Percentiles rank a stretch among this genome's conserved stretches.
Conservation (phyloP, 352 stramenopile genomes). For the Globisporangium middletonii region DNA sequence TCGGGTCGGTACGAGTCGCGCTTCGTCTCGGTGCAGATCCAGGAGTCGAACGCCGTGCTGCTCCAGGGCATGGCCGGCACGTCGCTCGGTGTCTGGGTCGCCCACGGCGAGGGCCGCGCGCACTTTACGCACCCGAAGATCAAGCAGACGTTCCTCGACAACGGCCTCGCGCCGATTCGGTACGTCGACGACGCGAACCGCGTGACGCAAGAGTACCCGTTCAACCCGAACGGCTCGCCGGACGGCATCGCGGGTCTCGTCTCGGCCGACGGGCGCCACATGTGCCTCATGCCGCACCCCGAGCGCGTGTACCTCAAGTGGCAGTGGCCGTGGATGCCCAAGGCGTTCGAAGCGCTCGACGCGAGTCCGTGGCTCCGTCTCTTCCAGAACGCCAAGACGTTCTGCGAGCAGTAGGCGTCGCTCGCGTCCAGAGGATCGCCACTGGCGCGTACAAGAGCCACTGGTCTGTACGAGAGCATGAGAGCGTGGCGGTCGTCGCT, state of each 20-base stretch:
- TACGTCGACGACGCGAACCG: slow-evolving; percentile 96
- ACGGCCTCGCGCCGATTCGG: slow-evolving; percentile 92
- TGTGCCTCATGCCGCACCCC: slow-evolving; percentile 99
- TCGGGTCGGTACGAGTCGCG: slow-evolving; percentile 95
- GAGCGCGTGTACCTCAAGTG: slow-evolving; percentile 97
- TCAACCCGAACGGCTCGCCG: slow-evolving; percentile 99
- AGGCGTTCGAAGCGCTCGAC: slow-evolving; percentile 68
- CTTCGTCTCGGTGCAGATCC: slow-evolving; percentile 95
- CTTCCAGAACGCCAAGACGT: slow-evolving; percentile 98
- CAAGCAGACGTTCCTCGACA: slow-evolving; percentile 83
- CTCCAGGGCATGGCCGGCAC: slow-evolving; percentile 97
- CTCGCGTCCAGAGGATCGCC: too few species aligned
- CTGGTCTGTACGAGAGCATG: too few species aligned
- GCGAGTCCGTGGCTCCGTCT: slow-evolving; percentile 96
- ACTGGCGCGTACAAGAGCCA: neutral
- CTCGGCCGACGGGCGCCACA: slow-evolving; percentile 95
- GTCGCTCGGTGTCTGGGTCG: slow-evolving; percentile 97
- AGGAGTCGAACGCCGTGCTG: slow-evolving; percentile 94
- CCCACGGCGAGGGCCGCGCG: slow-evolving; percentile 88
- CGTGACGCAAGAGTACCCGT: slow-evolving; percentile 96
- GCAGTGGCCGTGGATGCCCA: slow-evolving; percentile 96
- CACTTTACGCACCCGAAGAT: slow-evolving; percentile 95
- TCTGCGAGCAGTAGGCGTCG: slow-evolving; percentile 82
- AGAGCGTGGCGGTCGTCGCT: too few species aligned
- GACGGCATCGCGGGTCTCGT: slow-evolving; percentile 96